Percentiles rank a stretch among this genome's conserved stretches.
These are phyloP conservation scores for Crithidia thermophila DNA, from an alignment of 208 protist genomes.

Conservation along the genomic window DNA sequence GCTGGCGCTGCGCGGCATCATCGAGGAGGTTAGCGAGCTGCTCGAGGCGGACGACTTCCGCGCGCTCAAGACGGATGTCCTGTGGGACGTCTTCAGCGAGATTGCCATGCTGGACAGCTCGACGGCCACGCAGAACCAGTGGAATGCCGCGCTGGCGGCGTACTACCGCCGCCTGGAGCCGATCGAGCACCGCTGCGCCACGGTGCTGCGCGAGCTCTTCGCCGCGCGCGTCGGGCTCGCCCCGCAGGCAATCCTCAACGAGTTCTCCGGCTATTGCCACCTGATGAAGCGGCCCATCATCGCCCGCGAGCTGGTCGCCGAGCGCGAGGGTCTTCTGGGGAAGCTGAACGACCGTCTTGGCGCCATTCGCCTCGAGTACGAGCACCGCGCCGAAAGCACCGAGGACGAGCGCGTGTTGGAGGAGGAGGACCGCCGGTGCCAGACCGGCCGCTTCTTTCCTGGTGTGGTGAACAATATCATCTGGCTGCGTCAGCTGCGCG, in stretches of 20 bases:
- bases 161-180: constrained; percentile 88
- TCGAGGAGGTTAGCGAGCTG: constrained; percentile 76
- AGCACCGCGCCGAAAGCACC: constrained; percentile 74
- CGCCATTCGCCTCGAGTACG: constrained; percentile 86
- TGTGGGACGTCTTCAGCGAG: constrained; percentile 82
- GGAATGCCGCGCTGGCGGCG: constrained; percentile 57
- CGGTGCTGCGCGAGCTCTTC: constrained; percentile 79
- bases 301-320: constrained; percentile 81
- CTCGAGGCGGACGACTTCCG: constrained; percentile 56
- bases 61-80: constrained; percentile 55
- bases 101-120: constrained; percentile 75
- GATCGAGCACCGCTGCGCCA: constrained; percentile 83
- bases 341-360: constrained; percentile 91
- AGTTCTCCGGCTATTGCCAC: constrained; percentile 82
- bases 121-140: constrained; percentile 57
- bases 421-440: constrained; percentile 86
- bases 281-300: constrained; percentile 88
- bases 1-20: constrained; percentile 59
- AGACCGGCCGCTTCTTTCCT: constrained; percentile 90
- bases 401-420: constrained; percentile 79
- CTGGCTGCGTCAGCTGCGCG: constrained; percentile 88
- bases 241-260: constrained; percentile 85
- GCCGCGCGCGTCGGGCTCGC: constrained; percentile 58
- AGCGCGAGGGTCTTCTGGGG: constrained; percentile 82
- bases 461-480: constrained; percentile 93